Evolutionary conservation across 768 basidiomycete species (phyloP).

Genomic region (Boletus vinaceobasis): DNA sequence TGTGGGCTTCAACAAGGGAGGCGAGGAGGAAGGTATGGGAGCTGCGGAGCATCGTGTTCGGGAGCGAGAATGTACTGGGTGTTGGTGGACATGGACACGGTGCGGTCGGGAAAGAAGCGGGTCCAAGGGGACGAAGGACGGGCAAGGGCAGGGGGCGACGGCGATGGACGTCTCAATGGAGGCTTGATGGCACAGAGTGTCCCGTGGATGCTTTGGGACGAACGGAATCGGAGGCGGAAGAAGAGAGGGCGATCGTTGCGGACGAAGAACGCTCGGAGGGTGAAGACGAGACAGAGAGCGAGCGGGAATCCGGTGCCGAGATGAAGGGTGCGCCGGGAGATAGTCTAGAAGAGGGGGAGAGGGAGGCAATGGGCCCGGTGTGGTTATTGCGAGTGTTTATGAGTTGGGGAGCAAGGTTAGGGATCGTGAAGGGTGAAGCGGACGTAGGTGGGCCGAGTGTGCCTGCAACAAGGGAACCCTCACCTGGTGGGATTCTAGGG

Average conservation of each 20-base stretch:
- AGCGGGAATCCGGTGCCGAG: conserved; percentile 26
- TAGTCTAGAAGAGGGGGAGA: conserved; percentile 39
- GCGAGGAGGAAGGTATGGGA: conserved; percentile 61
- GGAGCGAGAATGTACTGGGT: conserved; percentile 47
- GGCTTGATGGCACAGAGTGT: conserved; percentile 57
- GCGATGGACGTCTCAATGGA: conserved; percentile 49
- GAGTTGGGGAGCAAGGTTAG: conserved; percentile 70
- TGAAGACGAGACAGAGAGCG: conserved; percentile 29
- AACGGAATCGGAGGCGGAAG: conserved; percentile 75
- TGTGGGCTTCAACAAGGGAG: conserved; percentile 63
- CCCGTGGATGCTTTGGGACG: conserved; percentile 66
- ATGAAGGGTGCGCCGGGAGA: conserved; percentile 10
- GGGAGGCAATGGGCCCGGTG: conserved; percentile 64
- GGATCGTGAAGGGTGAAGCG: conserved; percentile 32
- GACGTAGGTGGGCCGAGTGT: conserved; percentile 17
- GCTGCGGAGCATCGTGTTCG: conserved; percentile 67
- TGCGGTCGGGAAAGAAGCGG: conserved; percentile 54
- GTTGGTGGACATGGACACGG: conserved; percentile 31
- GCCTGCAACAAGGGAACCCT: conserved; percentile 15
- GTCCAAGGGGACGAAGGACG: conserved; percentile 28
- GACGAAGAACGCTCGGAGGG: conserved; percentile 30
- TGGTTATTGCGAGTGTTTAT: conserved; percentile 77
- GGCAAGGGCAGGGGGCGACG: conserved; percentile 53
- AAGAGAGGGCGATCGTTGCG: conserved; percentile 45
- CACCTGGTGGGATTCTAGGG: conserved; percentile 10